Percentiles rank a stretch among this genome's conserved stretches.
Evolutionary conservation across 164 flowering plant species (phyloP).

Genomic region (Nelumbo lutea): DNA sequence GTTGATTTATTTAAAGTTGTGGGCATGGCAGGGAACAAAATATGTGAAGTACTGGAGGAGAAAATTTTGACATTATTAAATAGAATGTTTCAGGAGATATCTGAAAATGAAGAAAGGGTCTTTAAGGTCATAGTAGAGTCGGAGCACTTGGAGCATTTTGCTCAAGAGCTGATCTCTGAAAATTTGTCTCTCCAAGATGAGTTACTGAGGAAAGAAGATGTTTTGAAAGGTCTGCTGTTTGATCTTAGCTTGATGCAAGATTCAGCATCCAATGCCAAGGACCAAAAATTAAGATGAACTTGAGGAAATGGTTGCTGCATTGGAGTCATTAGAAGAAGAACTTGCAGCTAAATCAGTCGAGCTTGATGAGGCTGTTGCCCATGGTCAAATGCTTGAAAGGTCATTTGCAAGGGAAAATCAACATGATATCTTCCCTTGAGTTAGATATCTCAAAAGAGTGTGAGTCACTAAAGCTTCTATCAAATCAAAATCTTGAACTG

Average conservation of each 20-base stretch:
- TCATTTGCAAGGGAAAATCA: constrained; percentile 47
- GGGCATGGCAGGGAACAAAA: constrained; percentile 18
- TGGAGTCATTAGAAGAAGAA: constrained; percentile 53
- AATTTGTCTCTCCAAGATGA: constrained; percentile 52
- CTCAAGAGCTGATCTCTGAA: constrained; percentile 41
- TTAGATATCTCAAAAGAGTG: constrained; percentile 33
- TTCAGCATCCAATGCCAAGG: constrained; percentile 60
- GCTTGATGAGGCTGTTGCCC: constrained; percentile 44
- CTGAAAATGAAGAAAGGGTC: constrained; percentile 26
- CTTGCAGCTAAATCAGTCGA: constrained; percentile 42
- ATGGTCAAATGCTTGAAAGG: constrained; percentile 48
- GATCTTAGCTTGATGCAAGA: constrained; percentile 87
- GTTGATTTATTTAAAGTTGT: constrained; percentile 23
- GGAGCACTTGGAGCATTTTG: constrained; percentile 39
- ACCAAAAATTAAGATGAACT: constrained; percentile 55
- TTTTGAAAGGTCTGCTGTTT: constrained; percentile 63
- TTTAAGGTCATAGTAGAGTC: constrained; percentile 38
- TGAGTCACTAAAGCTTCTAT: constrained; percentile 27
- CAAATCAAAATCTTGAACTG: constrained; percentile 42
- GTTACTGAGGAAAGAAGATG: constrained; percentile 66
- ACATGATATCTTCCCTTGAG: constrained; percentile 42
- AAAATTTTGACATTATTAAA: constrained; percentile 22
- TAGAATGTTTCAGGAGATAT: constrained; percentile 33
- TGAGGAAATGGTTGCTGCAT: constrained; percentile 43
- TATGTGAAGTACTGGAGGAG: constrained; percentile 21